Conservation (phyloP, 352 stramenopile genomes). For the Phytophthora sojae region DNA sequence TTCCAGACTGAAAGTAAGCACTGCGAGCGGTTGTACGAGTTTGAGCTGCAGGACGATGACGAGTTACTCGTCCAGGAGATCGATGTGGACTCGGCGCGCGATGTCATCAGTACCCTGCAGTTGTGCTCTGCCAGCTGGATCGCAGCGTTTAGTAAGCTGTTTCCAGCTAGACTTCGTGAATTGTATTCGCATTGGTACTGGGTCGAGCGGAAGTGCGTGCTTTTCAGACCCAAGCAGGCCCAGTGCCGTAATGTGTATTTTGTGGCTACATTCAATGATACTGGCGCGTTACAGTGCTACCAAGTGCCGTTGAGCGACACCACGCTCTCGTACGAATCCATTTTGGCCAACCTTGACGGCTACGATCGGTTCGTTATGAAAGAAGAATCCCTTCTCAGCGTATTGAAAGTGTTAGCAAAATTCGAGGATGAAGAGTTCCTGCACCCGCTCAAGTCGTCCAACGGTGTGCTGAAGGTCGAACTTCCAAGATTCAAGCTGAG, state of each 20-base stretch:
- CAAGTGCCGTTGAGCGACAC: constrained; percentile 44
- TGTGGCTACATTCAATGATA: constrained; percentile 27
- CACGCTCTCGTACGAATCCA: constrained; percentile 7
- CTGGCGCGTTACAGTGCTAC: constrained; percentile 26
- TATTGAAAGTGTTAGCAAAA: constrained; percentile 42
- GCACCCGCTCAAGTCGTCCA: constrained; percentile 34
- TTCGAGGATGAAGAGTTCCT: constrained; percentile 51
- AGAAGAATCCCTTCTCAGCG: constrained; percentile 1
- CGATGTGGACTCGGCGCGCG: background rate
- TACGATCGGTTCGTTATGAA: constrained; percentile 43
- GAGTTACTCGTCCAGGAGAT: constrained; percentile 52
- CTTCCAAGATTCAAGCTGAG: constrained; percentile 52
- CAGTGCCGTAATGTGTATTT: constrained; percentile 31
- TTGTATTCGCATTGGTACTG: constrained; percentile 70
- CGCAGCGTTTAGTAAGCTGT: constrained; percentile 12
- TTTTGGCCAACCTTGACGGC: constrained; percentile 11
- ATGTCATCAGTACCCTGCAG: constrained; percentile 34
- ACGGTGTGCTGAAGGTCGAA: constrained; percentile 39
- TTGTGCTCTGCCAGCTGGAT: constrained; percentile 42
- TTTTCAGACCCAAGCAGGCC: constrained; percentile 40
- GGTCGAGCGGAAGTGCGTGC: constrained; percentile 46
- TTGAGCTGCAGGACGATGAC: constrained; percentile 22
- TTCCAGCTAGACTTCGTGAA: constrained; percentile 37
- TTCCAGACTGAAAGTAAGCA: constrained; percentile 38
- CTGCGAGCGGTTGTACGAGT: constrained; percentile 47